These are phyloP conservation scores for Fusarium sp. DNA, from an alignment of 2,329 filamentous ascomycete genomes.

Conservation along the genomic window DNA sequence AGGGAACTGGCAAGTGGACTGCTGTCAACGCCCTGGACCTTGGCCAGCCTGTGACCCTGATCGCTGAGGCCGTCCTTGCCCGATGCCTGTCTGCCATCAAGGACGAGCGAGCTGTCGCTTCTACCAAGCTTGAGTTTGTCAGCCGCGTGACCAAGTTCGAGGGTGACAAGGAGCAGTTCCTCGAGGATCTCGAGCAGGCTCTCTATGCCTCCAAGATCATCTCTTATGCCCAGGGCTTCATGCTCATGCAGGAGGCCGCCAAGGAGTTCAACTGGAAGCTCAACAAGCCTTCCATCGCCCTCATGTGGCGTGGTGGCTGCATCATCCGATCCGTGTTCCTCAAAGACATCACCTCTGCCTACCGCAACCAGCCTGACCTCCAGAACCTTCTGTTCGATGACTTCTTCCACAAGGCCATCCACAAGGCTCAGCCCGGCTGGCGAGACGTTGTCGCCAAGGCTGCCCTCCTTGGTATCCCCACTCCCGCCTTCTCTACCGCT, in stretches of 20 bases:
- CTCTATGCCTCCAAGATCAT: slow-evolving; percentile 99
- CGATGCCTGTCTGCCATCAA: slow-evolving; percentile 96
- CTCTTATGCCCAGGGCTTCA: slow-evolving; percentile 99
- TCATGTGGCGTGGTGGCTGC: slow-evolving; percentile 99
- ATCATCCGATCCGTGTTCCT: slow-evolving; percentile 99
- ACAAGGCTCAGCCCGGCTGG: slow-evolving; percentile 94
- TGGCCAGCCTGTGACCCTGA: slow-evolving; percentile 97
- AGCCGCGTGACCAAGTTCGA: slow-evolving; percentile 84
- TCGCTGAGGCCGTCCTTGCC: slow-evolving; percentile 95
- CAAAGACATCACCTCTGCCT: slow-evolving; percentile 98
- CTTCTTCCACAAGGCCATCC: slow-evolving; percentile 99
- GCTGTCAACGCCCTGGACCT: slow-evolving; percentile 99
- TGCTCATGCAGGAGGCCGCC: slow-evolving; percentile 99
- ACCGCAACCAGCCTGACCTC: slow-evolving; percentile 92
- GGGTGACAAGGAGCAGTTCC: slow-evolving; percentile 92
- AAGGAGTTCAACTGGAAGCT: slow-evolving; percentile 98
- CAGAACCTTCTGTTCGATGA: slow-evolving; percentile 99
- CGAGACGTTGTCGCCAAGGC: slow-evolving; percentile 91
- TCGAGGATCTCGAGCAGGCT: slow-evolving; percentile 97
- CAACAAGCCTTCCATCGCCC: slow-evolving; percentile 99
- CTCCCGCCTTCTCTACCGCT: slow-evolving; percentile 95
- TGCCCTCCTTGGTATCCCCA: slow-evolving; percentile 93
- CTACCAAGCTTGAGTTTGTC: slow-evolving; percentile 76
- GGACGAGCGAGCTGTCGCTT: slow-evolving; percentile 87
- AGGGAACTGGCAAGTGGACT: slow-evolving; percentile 99